Evolutionary conservation across 2,329 filamentous ascomycete genomes (phyloP).

Genomic region (Plectosphaerella cucumerina): DNA sequence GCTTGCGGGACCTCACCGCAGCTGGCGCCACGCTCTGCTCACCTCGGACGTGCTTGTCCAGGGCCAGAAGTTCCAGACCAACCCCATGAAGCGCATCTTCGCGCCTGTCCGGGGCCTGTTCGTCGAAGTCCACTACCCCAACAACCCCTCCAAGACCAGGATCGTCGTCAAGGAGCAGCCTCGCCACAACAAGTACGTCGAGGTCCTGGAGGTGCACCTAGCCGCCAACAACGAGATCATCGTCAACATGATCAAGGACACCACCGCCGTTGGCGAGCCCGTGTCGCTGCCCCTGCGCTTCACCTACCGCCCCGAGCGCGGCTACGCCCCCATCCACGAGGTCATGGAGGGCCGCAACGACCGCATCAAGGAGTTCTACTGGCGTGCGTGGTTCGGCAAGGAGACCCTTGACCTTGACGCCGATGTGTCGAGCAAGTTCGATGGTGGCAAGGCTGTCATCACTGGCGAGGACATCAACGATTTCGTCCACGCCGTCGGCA

Average conservation of each 20-base stretch:
- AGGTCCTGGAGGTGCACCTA: constrained; percentile 82
- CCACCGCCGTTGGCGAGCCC: constrained; percentile 77
- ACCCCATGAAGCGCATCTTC: constrained; percentile 90
- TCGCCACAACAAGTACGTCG: constrained; percentile 78
- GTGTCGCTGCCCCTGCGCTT: constrained; percentile 84
- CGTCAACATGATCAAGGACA: constrained; percentile 89
- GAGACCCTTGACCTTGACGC: constrained; percentile 80
- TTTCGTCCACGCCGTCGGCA: constrained; percentile 98
- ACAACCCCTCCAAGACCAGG: constrained; percentile 76
- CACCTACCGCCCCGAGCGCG: constrained; percentile 89
- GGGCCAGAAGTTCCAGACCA: constrained; percentile 94
- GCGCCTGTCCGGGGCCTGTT: constrained; percentile 80
- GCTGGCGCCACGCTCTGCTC: constrained; percentile 93
- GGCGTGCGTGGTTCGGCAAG: constrained; percentile 92
- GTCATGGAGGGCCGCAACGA: constrained; percentile 96
- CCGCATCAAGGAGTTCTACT: constrained; percentile 99
- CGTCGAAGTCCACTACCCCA: constrained; percentile 80
- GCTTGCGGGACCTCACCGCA: constrained; percentile 78
- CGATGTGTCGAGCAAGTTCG: constrained; percentile 80
- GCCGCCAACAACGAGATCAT: constrained; percentile 73
- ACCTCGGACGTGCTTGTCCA: constrained; percentile 92
- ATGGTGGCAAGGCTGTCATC: constrained; percentile 82
- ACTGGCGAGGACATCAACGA: constrained; percentile 93
- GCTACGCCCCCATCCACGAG: constrained; percentile 95
- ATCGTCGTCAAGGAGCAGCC: constrained; percentile 87